Percentiles rank a stretch among this genome's conserved stretches.
Evolutionary conservation across 2,329 filamentous ascomycete species (phyloP).

Genomic region (Neoscytalidium dimidiatum): DNA sequence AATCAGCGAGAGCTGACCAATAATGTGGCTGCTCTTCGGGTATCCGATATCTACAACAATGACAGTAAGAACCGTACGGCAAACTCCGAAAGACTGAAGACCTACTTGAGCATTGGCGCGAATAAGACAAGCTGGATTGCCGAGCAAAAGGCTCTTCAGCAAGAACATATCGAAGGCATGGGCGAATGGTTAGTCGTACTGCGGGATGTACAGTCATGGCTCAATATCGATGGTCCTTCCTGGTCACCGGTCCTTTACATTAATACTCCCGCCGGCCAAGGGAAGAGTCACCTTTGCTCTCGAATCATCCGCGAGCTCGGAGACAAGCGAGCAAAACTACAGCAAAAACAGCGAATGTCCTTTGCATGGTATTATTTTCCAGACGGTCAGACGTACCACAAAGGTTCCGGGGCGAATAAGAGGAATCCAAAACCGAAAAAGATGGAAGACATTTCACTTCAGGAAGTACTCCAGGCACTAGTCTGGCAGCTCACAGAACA

Average conservation of each 20-base stretch:
- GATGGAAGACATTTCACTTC: not conserved
- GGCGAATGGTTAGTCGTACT: not conserved
- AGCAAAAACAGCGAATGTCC: not conserved
- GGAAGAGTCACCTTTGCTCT: not conserved
- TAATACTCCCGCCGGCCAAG: not conserved
- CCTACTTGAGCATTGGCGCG: not conserved
- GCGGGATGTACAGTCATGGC: not conserved
- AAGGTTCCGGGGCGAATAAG: not conserved
- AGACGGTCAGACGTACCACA: not conserved
- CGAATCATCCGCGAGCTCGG: not conserved
- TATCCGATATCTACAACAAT: not conserved
- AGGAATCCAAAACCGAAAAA: not conserved
- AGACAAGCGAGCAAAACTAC: not conserved
- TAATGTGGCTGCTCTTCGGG: not conserved
- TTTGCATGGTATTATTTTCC: not conserved
- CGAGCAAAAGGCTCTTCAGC: not conserved
- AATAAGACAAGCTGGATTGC: not conserved
- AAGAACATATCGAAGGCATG: not conserved
- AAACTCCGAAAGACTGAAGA: too few relatives aligned
- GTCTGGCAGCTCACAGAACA: not conserved
- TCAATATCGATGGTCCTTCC: not conserved
- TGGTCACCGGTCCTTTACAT: not conserved
- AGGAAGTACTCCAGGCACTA: not conserved
- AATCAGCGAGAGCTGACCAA: not conserved
- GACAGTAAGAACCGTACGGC: not conserved